Base-by-base conservation (phyloP, 108 stramenopile species). In the Mediolabrus comicus region DNA sequence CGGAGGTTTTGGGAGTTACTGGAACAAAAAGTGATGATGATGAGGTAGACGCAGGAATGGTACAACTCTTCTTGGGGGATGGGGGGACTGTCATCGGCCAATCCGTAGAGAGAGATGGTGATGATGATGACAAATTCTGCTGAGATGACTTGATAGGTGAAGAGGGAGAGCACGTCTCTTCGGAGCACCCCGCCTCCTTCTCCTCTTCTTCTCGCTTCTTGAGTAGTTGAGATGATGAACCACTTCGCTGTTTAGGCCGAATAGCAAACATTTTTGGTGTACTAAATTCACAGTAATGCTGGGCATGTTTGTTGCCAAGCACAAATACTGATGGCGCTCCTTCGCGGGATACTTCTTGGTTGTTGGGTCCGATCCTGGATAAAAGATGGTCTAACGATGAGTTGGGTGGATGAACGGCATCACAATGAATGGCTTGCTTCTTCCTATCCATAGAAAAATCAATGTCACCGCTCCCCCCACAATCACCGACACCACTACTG, bases 181-280 rank as follows among this genome's bases (percentile, higher is more conserved):
- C 17, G 6, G 41, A 6, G 17, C 41, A 17, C 16, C 41, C 41
- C 41, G 5, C 0, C 41, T 17, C 3, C 41, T 17, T 0, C 41
- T 43, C 3, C 14, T 39, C 14, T 16, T 43, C 10, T 0, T 43
- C 41, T n/a, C n/a, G n/a, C 9, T 43, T 17, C 17, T 43, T 6
- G 5, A 33, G 33, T 3, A n/a, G 19, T 46, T 19, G 46, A 16
- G 39, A 16, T 17, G 39, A 41, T 41, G 2, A 3, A 41, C 62
- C 19, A 12, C 49, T 29, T 7, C 8, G 8, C 28, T 29, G 30
- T 56, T 56, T 31, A 3, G 58, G 66, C 32, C 66, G 66, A 7
- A 67, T 67, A 13, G 35, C 60, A 39, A 67, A 67, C 8, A 31
- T 67, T 25, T 67, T 67, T 14, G 66, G 66, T 24, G 13, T 17